These are phyloP conservation scores for Psilocybe azurescens DNA, from an alignment of 768 basidiomycete genomes.

Conservation along the genomic window DNA sequence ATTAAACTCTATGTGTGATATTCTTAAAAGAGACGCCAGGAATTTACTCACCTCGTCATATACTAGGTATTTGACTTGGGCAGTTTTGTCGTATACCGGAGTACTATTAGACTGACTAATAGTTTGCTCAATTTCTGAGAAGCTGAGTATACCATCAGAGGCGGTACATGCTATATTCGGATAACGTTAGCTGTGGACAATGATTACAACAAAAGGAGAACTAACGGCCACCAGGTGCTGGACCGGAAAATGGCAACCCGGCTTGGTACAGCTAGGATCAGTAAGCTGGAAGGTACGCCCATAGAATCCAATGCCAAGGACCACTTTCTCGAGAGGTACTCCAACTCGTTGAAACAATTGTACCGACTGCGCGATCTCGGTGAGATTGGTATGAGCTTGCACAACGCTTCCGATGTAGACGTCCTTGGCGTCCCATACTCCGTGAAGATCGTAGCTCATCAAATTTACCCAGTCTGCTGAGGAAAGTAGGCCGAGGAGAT, in stretches of 20 bases:
- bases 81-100: not conserved
- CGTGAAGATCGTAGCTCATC: constrained; percentile 15
- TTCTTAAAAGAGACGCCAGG: not conserved
- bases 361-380: not conserved
- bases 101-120: not conserved
- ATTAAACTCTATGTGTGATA: too few species aligned
- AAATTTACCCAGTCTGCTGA: constrained; percentile 9
- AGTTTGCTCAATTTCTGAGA: not conserved
- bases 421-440: constrained; percentile 11
- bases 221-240: not conserved
- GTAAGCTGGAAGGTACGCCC: constrained; percentile 10
- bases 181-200: not conserved
- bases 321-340: constrained; percentile 1
- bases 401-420: not conserved
- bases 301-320: constrained; percentile 8
- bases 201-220: not conserved
- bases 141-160: not conserved
- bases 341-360: not conserved
- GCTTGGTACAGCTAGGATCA: not conserved
- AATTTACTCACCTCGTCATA: not conserved
- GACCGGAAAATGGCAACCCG: constrained; percentile 8
- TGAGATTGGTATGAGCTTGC: constrained; percentile 8
- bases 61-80: not conserved
- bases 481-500: constrained; percentile 2
- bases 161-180: not conserved